Base-by-base conservation (phyloP, 306 rosid genomes). In the Alnus glutinosa region DNA sequence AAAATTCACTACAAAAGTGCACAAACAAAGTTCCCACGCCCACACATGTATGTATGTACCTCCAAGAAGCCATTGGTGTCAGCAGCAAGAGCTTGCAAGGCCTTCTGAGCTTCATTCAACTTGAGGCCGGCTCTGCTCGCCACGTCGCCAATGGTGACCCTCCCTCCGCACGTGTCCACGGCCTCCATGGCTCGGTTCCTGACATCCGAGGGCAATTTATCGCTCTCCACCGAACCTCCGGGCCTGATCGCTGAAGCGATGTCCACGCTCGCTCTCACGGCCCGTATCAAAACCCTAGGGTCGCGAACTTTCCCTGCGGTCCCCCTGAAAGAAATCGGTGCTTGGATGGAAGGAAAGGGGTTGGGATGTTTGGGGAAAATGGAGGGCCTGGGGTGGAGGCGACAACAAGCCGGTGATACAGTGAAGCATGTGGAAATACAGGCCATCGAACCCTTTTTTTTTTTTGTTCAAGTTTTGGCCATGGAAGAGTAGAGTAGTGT, bases 141-240 rank as follows among this genome's bases (percentile, higher is more conserved):
- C 59, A 95, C 98, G 62, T 95, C 99, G 11, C 99, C 98, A 37
- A 93, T 64, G 58, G 98, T 95, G 1, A 95, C 97, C 75, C 96
- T 91, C 42, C 98, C 96, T 32, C 97, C 98, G 42, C 79, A 90
- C 1, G 87, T 73, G 79, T 93, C 97, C 54, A 95, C 93, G 1
- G 97, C 98, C 34, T 95, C 99, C 99, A 93, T 91, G 39, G 99
- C 83, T 73, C 97, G 86, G 87, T 95, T 95, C 70, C 99, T 90
- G 69, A 93, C 94, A 80, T 95, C 90, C 12, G 90, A 77, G 15
- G 96, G 86, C 61, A 95, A 9, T 72, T 86, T 93, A 49, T 93
- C 98, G 19, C 79, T 95, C 81, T 95, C 99, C 72, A 95, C 91
- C 2, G 79, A 50, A 0, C 91, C 90, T 14, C 96, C 98, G 0